A percentile compares a stretch with the other conserved stretches of the same genome.
Conservation (phyloP, 1,284 basidiomycete genomes). For the Paramarasmius palmivorus region DNA sequence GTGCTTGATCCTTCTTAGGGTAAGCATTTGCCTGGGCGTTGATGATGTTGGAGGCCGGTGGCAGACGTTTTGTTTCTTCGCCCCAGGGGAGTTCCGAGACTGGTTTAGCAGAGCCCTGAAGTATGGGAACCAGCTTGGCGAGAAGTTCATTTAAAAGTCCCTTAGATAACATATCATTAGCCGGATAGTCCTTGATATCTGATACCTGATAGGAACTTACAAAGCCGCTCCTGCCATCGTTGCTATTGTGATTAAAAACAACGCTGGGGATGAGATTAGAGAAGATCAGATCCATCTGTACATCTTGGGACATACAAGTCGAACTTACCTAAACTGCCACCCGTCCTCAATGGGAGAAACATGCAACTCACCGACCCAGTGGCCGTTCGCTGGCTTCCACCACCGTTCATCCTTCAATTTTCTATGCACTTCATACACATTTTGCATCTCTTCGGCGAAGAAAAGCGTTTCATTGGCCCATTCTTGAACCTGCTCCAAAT, state of each 20-base stretch:
- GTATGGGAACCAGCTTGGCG: neutral
- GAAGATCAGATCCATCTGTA: neutral
- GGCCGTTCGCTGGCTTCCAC: conserved; percentile 10
- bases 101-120: neutral
- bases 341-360: conserved; percentile 12
- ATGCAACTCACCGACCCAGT: conserved; percentile 10
- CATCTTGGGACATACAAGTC: neutral
- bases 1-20: neutral
- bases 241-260: conserved; percentile 3
- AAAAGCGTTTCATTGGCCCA: conserved; percentile 14
- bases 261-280: neutral
- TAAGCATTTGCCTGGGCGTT: neutral
- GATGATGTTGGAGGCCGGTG: neutral
- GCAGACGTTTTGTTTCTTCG: conserved; percentile 1
- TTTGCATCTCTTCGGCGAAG: conserved; percentile 9
- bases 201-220: neutral
- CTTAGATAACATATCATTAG: too few relatives aligned
- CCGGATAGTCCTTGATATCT: neutral
- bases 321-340: conserved; percentile 11
- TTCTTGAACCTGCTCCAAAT: conserved; percentile 1
- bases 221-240: conserved; percentile 3
- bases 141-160: neutral
- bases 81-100: neutral
- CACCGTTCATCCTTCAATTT: conserved; percentile 7
- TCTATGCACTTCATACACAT: conserved; percentile 9